A percentile compares a stretch with the other conserved stretches of the same genome.
These are phyloP conservation scores for Tephrocybe sp. DNA, from an alignment of 768 basidiomycete species.

Conservation along the genomic window DNA sequence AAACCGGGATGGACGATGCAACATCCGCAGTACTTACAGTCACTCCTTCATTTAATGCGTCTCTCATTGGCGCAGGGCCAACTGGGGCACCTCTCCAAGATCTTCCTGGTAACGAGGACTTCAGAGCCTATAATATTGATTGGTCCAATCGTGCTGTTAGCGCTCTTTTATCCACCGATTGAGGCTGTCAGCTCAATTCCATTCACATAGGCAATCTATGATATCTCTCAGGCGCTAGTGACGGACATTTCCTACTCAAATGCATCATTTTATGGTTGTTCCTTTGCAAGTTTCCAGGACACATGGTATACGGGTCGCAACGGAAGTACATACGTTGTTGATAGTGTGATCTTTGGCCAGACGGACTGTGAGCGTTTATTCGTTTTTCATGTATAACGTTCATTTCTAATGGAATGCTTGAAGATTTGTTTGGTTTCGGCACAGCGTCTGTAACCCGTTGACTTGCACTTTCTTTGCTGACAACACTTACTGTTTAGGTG, in stretches of 20 bases:
- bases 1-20: slow-evolving; percentile 48
- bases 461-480: not conserved
- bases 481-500: slow-evolving; percentile 32
- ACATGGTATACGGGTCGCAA: slow-evolving; percentile 65
- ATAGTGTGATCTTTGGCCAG: slow-evolving; percentile 60
- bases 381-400: not conserved
- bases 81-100: slow-evolving; percentile 52
- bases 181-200: not conserved
- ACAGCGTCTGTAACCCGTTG: slow-evolving; percentile 40
- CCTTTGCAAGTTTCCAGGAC: slow-evolving; percentile 61
- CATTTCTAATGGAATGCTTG: not conserved
- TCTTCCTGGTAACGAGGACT: slow-evolving; percentile 52
- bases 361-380: slow-evolving; percentile 51
- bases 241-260: slow-evolving; percentile 64
- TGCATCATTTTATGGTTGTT: slow-evolving; percentile 63
- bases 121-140: slow-evolving; percentile 65
- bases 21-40: slow-evolving; percentile 57
- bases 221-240: slow-evolving; percentile 60
- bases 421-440: slow-evolving; percentile 60
- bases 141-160: slow-evolving; percentile 65
- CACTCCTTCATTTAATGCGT: slow-evolving; percentile 52
- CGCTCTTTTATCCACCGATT: slow-evolving; percentile 1
- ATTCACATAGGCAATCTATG: slow-evolving; percentile 44
- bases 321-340: slow-evolving; percentile 56
- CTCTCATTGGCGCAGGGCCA: slow-evolving; percentile 58